Percentiles rank a stretch among this genome's conserved stretches.
phyloP scores from a whole-genome alignment of 305 asterid genomes.

The Plantago coronopus region DNA sequence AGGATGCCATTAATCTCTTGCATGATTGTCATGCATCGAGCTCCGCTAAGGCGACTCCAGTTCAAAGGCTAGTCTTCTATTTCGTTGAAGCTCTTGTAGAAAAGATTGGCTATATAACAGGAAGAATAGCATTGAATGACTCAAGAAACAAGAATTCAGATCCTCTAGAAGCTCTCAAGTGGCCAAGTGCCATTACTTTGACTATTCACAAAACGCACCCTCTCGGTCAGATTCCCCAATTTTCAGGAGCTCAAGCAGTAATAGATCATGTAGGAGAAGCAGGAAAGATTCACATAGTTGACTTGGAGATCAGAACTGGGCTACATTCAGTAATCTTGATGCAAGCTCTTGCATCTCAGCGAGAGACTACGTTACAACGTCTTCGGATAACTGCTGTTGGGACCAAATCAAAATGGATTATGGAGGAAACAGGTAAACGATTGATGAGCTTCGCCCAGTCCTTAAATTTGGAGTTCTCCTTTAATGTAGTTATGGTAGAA shows the following conservation, averaged over 20 bases:
- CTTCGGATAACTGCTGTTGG: slow-evolving; percentile 39
- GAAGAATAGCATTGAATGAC: slow-evolving; percentile 27
- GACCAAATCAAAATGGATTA: slow-evolving; percentile 16
- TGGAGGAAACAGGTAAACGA: slow-evolving; percentile 28
- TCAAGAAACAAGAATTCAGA: slow-evolving; percentile 29
- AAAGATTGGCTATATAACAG: slow-evolving; percentile 46
- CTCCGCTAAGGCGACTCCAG: slow-evolving; percentile 26
- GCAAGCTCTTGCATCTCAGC: slow-evolving; percentile 35
- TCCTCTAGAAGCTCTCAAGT: slow-evolving; percentile 27
- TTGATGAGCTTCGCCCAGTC: slow-evolving; percentile 31
- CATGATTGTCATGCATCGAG: slow-evolving; percentile 30
- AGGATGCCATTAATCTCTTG: slow-evolving; percentile 29
- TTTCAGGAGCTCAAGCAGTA: slow-evolving; percentile 48
- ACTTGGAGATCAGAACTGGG: slow-evolving; percentile 39
- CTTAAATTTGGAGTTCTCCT: slow-evolving; percentile 32
- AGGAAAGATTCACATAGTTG: slow-evolving; percentile 41
- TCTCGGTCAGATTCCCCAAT: slow-evolving; percentile 37
- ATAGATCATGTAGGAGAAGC: slow-evolving; percentile 39
- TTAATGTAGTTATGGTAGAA: slow-evolving; percentile 25
- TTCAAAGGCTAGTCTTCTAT: slow-evolving; percentile 45
- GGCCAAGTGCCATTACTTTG: slow-evolving; percentile 17
- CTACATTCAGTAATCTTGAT: slow-evolving; percentile 35
- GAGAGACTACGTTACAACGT: slow-evolving; percentile 8
- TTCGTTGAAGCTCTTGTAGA: slow-evolving; percentile 53
- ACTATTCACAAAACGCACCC: slow-evolving; percentile 42